Evolutionary conservation across 106 monocot genomes (phyloP).

Genomic region (Allium fistulosum): DNA sequence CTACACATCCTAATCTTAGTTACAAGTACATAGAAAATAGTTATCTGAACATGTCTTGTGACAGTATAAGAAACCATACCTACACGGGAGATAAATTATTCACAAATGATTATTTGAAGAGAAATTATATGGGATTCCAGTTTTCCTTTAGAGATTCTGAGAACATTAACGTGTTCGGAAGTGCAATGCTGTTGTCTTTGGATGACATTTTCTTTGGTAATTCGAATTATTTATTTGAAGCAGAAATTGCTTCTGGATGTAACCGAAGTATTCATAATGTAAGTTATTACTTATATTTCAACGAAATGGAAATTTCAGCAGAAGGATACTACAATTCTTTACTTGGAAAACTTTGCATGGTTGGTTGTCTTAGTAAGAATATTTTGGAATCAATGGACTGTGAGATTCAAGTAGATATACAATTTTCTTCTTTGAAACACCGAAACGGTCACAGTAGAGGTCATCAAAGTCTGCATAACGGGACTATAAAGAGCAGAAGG

Average conservation of each 20-base stretch:
- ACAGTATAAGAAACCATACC: neutral
- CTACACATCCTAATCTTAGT: constrained; percentile 23
- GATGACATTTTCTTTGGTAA: neutral
- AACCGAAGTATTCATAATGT: too few species aligned
- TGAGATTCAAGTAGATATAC: constrained; percentile 27
- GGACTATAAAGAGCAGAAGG: constrained; percentile 54
- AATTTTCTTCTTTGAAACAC: constrained; percentile 33
- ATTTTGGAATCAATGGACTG: constrained; percentile 21
- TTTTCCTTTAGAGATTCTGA: neutral
- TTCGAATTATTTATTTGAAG: neutral
- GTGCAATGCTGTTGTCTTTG: neutral
- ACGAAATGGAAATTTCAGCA: constrained; percentile 22
- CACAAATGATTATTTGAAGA: neutral
- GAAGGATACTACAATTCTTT: constrained; percentile 49
- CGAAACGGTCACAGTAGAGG: constrained; percentile 5
- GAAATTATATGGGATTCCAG: neutral
- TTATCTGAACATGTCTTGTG: constrained; percentile 14
- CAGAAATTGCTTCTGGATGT: neutral
- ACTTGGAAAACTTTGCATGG: constrained; percentile 43
- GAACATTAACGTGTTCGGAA: neutral
- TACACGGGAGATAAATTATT: neutral
- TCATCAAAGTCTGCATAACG: constrained; percentile 21
- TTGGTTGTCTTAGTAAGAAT: constrained; percentile 22
- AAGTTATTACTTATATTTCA: too few species aligned
- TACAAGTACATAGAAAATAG: constrained; percentile 36